phyloP scores from a whole-genome alignment of 192 early-diverging fungal species.

The Coemansia sp. region DNA sequence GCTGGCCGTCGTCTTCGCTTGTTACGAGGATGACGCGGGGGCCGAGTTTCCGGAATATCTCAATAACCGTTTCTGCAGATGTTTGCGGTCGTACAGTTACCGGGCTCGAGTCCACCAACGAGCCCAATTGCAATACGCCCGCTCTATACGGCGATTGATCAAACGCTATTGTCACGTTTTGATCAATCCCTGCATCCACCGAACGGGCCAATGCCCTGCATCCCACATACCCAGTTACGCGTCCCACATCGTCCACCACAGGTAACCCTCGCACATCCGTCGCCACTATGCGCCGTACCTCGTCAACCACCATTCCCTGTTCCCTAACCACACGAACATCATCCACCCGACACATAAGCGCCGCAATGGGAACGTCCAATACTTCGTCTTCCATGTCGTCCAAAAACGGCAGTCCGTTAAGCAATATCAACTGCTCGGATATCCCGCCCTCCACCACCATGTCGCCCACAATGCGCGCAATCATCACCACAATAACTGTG shows the following conservation, averaged over 20 bases:
- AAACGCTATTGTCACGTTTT: neutral
- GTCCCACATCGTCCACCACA: slow-evolving; percentile 67
- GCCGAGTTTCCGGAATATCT: slow-evolving; percentile 83
- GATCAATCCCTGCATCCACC: neutral
- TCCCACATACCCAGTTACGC: slow-evolving; percentile 69
- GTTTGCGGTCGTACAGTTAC: slow-evolving; percentile 68
- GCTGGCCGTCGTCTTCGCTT: slow-evolving; percentile 57
- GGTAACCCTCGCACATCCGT: slow-evolving; percentile 65
- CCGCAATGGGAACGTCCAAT: slow-evolving; percentile 44
- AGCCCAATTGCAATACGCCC: neutral
- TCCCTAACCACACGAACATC: neutral
- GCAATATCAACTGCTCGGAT: slow-evolving; percentile 72
- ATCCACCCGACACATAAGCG: slow-evolving; percentile 57
- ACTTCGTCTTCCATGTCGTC: slow-evolving; percentile 57
- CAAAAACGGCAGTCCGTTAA: slow-evolving; percentile 76
- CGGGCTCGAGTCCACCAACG: slow-evolving; percentile 58
- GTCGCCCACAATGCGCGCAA: slow-evolving; percentile 74
- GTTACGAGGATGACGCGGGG: slow-evolving; percentile 72
- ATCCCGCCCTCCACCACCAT: slow-evolving; percentile 73
- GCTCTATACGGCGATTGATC: neutral
- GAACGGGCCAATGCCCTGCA: slow-evolving; percentile 40
- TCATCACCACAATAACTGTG: slow-evolving; percentile 75
- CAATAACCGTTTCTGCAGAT: slow-evolving; percentile 71
- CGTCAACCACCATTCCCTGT: slow-evolving; percentile 53
- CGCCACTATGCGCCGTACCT: slow-evolving; percentile 54